Evolutionary conservation across 768 basidiomycete genomes (phyloP).

Genomic region (Calvatia gigantea): DNA sequence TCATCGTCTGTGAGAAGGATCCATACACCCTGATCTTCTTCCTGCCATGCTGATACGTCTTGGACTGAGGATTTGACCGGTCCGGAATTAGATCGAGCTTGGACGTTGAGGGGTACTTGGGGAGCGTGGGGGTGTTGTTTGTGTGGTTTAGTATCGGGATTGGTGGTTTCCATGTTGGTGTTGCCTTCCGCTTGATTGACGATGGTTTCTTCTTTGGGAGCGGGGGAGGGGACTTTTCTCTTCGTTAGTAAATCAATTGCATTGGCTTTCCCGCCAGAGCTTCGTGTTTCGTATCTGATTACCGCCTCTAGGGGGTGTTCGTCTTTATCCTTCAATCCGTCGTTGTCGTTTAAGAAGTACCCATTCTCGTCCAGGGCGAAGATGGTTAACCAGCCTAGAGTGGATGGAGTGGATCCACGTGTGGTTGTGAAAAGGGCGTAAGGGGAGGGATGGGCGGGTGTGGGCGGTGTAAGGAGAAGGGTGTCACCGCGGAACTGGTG

Average conservation of each 20-base stretch:
- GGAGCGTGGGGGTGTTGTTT: not conserved
- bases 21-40: slow-evolving; percentile 31
- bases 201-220: not conserved
- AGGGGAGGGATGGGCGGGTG: slow-evolving; percentile 31
- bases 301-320: slow-evolving; percentile 18
- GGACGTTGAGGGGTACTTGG: too few species aligned
- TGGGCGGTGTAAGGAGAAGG: slow-evolving; percentile 37
- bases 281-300: slow-evolving; percentile 40
- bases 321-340: not conserved
- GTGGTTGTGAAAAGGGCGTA: slow-evolving; percentile 44
- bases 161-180: not conserved
- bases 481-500: slow-evolving; percentile 42
- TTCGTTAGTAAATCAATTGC: slow-evolving; percentile 43
- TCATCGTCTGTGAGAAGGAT: slow-evolving; percentile 49
- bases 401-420: slow-evolving; percentile 32
- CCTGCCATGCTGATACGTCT: not conserved
- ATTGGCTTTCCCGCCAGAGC: slow-evolving; percentile 50
- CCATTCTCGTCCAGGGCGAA: slow-evolving; percentile 40
- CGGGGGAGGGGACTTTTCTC: not conserved
- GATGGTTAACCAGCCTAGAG: slow-evolving; percentile 40
- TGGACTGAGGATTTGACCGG: not conserved
- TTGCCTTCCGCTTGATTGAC: not conserved
- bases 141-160: not conserved
- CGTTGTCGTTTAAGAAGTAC: slow-evolving; percentile 19
- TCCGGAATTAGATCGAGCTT: not conserved